Conservation (phyloP, 495 filamentous ascomycete species). For the Penicillium maclennaniae region DNA sequence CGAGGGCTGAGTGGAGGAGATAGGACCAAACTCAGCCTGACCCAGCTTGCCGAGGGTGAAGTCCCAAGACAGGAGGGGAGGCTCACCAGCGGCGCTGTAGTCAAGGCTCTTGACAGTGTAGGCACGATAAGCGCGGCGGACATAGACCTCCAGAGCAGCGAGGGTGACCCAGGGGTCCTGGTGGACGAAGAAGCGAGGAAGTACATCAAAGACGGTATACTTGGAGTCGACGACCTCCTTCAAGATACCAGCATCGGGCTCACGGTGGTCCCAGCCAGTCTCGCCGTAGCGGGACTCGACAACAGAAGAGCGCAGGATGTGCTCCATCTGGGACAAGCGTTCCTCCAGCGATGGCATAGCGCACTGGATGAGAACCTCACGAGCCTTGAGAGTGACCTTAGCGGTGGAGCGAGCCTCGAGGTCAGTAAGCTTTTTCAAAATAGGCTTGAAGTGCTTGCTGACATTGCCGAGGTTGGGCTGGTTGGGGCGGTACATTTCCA, state of each 20-base stretch:
- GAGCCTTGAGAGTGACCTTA: slow-evolving; percentile 95
- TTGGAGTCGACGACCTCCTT: slow-evolving; percentile 98
- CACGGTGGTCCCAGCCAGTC: slow-evolving; percentile 94
- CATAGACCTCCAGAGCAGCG: slow-evolving; percentile 91
- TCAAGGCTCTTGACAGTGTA: slow-evolving; percentile 84
- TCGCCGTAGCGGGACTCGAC: slow-evolving; percentile 95
- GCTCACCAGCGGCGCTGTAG: slow-evolving; percentile 75
- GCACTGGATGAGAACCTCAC: slow-evolving; percentile 94
- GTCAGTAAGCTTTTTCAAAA: slow-evolving; percentile 82
- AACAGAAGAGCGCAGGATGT: slow-evolving; percentile 95
- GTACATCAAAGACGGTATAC: slow-evolving; percentile 95
- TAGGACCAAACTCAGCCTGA: slow-evolving; percentile 77
- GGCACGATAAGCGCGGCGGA: slow-evolving; percentile 93
- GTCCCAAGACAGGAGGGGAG: slow-evolving; percentile 89
- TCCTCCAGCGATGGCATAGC: slow-evolving; percentile 95
- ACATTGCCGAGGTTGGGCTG: slow-evolving; percentile 86
- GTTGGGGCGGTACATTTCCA: slow-evolving; percentile 93
- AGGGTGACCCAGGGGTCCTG: slow-evolving; percentile 92
- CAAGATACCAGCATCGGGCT: slow-evolving; percentile 79
- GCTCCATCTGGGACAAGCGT: slow-evolving; percentile 93
- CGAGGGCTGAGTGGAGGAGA: slow-evolving; percentile 71
- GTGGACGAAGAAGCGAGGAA: slow-evolving; percentile 91
- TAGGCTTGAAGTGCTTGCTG: slow-evolving; percentile 77
- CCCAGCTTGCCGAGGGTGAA: slow-evolving; percentile 90
- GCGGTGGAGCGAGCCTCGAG: slow-evolving; percentile 85